phyloP scores from a whole-genome alignment of 2,329 filamentous ascomycete species.

The Chrysoporthe deuterocubensis region DNA sequence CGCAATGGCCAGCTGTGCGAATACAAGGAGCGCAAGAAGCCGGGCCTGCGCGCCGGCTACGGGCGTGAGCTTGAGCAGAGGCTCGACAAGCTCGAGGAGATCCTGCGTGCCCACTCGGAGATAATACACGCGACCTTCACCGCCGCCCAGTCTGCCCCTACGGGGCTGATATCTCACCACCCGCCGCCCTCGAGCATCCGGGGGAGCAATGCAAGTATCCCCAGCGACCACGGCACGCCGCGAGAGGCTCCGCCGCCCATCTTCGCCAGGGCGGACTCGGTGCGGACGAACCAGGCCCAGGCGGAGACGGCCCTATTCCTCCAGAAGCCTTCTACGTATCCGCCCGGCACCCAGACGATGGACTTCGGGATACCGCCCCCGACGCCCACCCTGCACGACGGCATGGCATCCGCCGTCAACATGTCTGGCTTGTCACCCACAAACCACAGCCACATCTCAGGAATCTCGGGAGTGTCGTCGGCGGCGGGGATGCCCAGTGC shows the following conservation, averaged over 20 bases:
- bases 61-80: slow-evolving; percentile 75
- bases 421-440: slow-evolving; percentile 46
- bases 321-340: slow-evolving; percentile 60
- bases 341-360: slow-evolving; percentile 49
- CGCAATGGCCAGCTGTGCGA: slow-evolving; percentile 67
- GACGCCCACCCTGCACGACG: slow-evolving; percentile 53
- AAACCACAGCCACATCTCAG: slow-evolving; percentile 39
- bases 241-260: slow-evolving; percentile 49
- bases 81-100: slow-evolving; percentile 70
- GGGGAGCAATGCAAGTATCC: slow-evolving; percentile 54
- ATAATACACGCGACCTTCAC: slow-evolving; percentile 64
- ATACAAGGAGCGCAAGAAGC: slow-evolving; percentile 72
- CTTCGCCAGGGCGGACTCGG: slow-evolving; percentile 54
- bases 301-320: slow-evolving; percentile 64
- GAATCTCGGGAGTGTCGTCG: slow-evolving; percentile 27
- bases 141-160: slow-evolving; percentile 36
- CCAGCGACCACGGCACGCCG: slow-evolving; percentile 61
- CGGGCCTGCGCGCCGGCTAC: slow-evolving; percentile 68
- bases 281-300: slow-evolving; percentile 52
- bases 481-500: slow-evolving; percentile 41
- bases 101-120: slow-evolving; percentile 67
- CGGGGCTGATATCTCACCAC: slow-evolving; percentile 32
- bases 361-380: slow-evolving; percentile 55
- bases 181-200: slow-evolving; percentile 47
- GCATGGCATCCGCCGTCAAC: slow-evolving; percentile 50